Percentiles rank a stretch among this genome's conserved stretches.
Evolutionary conservation across 202 grass and related monocot genomes (phyloP).

Genomic region (Eragrostis tef): DNA sequence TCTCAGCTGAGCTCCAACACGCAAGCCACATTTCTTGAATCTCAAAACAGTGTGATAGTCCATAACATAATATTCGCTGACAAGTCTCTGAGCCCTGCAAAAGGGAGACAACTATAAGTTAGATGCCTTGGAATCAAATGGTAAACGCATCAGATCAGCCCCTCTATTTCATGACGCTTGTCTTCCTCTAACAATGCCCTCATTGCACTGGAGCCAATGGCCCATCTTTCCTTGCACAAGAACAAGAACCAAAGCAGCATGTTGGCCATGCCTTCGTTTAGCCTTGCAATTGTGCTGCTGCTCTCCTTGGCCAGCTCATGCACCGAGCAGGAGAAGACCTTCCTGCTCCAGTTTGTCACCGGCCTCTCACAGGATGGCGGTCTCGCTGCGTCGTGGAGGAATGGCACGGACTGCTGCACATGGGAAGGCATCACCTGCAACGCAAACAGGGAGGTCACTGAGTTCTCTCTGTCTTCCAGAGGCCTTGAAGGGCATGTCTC

Average conservation of each 20-base stretch:
- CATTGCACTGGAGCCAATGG: not conserved
- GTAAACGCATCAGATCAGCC: not conserved
- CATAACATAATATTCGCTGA: not conserved
- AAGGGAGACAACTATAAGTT: not conserved
- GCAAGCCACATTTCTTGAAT: not conserved
- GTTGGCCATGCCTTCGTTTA: not conserved
- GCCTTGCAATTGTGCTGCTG: constrained; percentile 19
- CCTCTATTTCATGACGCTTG: not conserved
- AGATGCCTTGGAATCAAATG: not conserved
- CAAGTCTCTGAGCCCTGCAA: not conserved
- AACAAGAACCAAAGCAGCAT: not conserved
- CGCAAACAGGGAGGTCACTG: constrained; percentile 4
- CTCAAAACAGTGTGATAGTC: not conserved
- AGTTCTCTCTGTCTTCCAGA: constrained; percentile 36
- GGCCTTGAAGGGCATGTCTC: constrained; percentile 52
- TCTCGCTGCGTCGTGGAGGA: constrained; percentile 3
- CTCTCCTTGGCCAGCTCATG: constrained; percentile 44
- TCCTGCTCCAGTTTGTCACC: constrained; percentile 43
- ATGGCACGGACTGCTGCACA: constrained; percentile 45
- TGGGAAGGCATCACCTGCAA: constrained; percentile 64
- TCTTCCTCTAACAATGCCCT: not conserved
- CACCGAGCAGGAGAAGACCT: constrained; percentile 44
- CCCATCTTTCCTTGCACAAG: not conserved
- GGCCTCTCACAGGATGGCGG: constrained; percentile 24
- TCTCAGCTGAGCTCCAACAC: not conserved